Conservation (phyloP, 306 rosid genomes). For the Neltuma alba region DNA sequence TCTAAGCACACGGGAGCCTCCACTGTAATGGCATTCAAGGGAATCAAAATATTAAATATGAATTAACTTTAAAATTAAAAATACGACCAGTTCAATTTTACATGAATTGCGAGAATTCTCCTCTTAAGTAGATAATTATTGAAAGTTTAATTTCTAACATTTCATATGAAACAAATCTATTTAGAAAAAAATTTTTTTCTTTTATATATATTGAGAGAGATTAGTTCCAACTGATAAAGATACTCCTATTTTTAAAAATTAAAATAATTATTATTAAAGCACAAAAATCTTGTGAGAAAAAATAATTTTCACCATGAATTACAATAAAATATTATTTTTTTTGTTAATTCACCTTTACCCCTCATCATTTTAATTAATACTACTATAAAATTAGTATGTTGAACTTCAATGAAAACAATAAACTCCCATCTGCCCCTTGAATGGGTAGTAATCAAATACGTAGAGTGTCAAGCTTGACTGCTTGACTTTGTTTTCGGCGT, state of each 20-base stretch:
- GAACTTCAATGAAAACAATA: not conserved
- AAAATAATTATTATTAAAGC: not conserved
- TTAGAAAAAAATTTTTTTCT: too few relatives aligned
- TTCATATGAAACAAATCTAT: too few relatives aligned
- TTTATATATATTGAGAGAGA: not conserved
- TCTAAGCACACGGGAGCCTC: too few relatives aligned
- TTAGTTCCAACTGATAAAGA: too few relatives aligned
- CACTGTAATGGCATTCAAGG: too few relatives aligned
- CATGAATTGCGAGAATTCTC: not conserved
- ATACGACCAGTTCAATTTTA: too few relatives aligned
- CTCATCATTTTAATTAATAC: too few relatives aligned
- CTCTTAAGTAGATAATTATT: too few relatives aligned
- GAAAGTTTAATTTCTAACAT: too few relatives aligned
- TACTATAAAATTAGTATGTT: not conserved
- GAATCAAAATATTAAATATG: too few relatives aligned
- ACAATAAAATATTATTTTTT: not conserved
- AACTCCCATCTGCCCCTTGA: not conserved
- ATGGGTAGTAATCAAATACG: not conserved
- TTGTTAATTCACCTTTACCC: not conserved
- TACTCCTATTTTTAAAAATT: not conserved
- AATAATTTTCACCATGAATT: not conserved
- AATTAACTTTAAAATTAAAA: too few relatives aligned
- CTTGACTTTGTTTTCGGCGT: not conserved
- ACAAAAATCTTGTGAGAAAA: too few relatives aligned
- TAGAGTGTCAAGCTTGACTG: not conserved